Conservation (phyloP, 257 asterid species). For the Thymus quinquecostatus region DNA sequence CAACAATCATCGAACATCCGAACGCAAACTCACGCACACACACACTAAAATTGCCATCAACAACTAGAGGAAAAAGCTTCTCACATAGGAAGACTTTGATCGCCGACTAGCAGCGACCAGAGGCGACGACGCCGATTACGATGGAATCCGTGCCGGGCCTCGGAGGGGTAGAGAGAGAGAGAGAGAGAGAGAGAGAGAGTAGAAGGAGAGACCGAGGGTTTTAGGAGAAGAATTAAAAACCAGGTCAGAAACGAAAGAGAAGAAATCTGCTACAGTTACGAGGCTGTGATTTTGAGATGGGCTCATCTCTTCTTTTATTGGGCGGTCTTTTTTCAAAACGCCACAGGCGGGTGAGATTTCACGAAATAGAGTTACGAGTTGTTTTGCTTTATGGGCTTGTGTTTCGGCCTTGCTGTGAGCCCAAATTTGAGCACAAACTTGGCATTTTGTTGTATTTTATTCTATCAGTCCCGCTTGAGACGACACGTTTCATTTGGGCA, state of each 20-base stretch:
- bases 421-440: too few relatives aligned
- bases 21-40: not conserved
- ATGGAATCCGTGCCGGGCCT: not conserved
- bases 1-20: not conserved
- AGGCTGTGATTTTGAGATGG: constrained; percentile 4
- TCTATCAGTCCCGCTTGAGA: too few relatives aligned
- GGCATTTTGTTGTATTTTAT: too few relatives aligned
- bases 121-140: constrained; percentile 36
- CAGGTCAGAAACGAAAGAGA: constrained; percentile 11
- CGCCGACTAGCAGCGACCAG: constrained; percentile 52
- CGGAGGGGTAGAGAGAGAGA: not conserved
- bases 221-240: constrained; percentile 21
- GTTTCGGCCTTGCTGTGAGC: constrained; percentile 19
- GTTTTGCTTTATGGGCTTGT: not conserved
- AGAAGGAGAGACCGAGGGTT: constrained; percentile 38
- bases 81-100: constrained; percentile 35
- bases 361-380: not conserved
- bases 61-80: constrained; percentile 9
- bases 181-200: not conserved
- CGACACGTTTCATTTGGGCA: too few relatives aligned
- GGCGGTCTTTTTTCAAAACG: not conserved
- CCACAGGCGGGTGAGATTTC: not conserved
- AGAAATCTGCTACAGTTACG: constrained; percentile 22
- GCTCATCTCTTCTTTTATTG: constrained; percentile 5
- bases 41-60: not conserved